phyloP scores from a whole-genome alignment of 306 rosid genomes.

The Quillaja saponaria region DNA sequence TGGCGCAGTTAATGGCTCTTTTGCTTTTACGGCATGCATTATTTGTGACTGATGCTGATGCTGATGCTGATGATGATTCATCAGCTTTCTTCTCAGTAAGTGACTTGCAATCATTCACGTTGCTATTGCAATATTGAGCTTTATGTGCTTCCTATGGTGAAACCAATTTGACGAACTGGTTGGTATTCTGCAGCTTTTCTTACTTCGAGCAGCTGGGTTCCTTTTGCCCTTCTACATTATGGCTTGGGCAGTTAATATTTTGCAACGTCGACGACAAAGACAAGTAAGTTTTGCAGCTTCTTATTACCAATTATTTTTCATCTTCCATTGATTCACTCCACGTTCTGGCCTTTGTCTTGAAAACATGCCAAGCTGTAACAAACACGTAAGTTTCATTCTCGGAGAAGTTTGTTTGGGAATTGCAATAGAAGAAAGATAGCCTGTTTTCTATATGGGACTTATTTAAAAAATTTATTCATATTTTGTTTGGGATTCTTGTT shows the following conservation, averaged over 20 bases:
- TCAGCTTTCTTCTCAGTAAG: slow-evolving; percentile 59
- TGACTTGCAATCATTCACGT: neutral
- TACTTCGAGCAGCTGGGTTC: slow-evolving; percentile 96
- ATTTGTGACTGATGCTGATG: slow-evolving; percentile 41
- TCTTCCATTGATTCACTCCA: neutral
- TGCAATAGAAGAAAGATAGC: neutral
- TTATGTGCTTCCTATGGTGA: neutral
- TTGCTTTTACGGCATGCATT: slow-evolving; percentile 56
- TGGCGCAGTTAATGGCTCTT: slow-evolving; percentile 59
- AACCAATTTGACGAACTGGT: slow-evolving; percentile 19
- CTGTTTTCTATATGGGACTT: no score
- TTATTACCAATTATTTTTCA: neutral
- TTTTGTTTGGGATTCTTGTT: neutral
- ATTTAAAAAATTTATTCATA: no score
- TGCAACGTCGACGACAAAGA: slow-evolving; percentile 96
- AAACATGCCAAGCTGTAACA: no score
- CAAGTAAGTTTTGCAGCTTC: slow-evolving; percentile 48
- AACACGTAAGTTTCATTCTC: no score
- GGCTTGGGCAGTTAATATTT: slow-evolving; percentile 97
- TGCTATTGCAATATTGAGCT: neutral
- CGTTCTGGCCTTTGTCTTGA: no score
- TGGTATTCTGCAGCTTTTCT: slow-evolving; percentile 40
- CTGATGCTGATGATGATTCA: slow-evolving; percentile 43
- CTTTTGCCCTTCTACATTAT: slow-evolving; percentile 95
- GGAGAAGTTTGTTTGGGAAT: neutral